Base-by-base conservation (phyloP, 2,329 filamentous ascomycete genomes). In the Trichoderma citrinoviride region DNA sequence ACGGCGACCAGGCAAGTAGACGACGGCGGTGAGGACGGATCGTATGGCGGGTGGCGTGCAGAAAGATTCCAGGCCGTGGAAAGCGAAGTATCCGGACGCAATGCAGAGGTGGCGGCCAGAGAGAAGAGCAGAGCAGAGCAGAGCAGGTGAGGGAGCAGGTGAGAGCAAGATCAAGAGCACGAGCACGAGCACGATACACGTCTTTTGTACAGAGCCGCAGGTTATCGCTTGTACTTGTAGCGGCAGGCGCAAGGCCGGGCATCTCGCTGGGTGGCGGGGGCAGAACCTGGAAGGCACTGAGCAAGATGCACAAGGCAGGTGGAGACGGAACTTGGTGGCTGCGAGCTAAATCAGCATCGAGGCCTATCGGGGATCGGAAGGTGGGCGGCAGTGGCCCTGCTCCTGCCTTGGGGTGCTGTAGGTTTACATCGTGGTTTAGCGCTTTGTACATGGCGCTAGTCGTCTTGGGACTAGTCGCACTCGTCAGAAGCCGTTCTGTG, bases 321-420 rank as follows among this genome's bases (percentile, higher is more conserved):
- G 58, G 58, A 27, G 37, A 33, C 19, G 19, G n/a, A 25, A 53
- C 58, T 43, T 40, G 47, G 47, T 61, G 58, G 61, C 61, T 58
- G 61, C 61, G 53, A 58, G 61, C 61, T 64, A 64, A 61, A 61
- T 61, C 58, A 64, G 53, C 41, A 62, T 54, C 58, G 52, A 56
- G 61, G 40, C 61, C 61, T 52, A 57, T 63, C 61, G 53, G 52
- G 61, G 61, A 64, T 64, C 61, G 61, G 61, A 44, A 43, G 61
- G 52, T 57, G 61, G 53, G 61, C 47, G 46, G 57, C 57, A 61
- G 17, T 57, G 54, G 54, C 54, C 23, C 41, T 33, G 14, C 7
- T 41, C 10, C 33, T 25, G 12, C 15, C 23, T 55, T 55, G 19
- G 8, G 14, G 14, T 33, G 25, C 49, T 33, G 37, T 19, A 19